These are phyloP conservation scores for Aspergillus fischeri DNA, from an alignment of 2,329 filamentous ascomycete species.

Conservation along the genomic window DNA sequence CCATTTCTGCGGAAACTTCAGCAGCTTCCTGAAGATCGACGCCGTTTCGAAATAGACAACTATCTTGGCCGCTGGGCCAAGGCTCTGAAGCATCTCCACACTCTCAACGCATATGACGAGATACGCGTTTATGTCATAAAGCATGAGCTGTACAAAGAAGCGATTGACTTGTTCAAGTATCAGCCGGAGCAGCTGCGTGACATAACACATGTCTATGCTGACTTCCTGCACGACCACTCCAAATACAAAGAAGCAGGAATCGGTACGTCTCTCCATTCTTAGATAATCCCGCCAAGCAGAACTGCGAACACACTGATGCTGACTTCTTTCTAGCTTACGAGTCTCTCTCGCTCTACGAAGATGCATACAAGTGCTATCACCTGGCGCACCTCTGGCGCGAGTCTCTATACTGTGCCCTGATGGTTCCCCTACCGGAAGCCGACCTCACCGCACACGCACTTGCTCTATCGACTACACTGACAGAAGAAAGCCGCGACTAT, in stretches of 20 bases:
- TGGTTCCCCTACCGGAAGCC: slow-evolving; percentile 58
- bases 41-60: slow-evolving; percentile 83
- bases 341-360: slow-evolving; percentile 68
- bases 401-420: slow-evolving; percentile 72
- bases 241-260: slow-evolving; percentile 82
- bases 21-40: slow-evolving; percentile 63
- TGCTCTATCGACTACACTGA: slow-evolving; percentile 70
- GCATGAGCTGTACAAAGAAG: slow-evolving; percentile 72
- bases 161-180: slow-evolving; percentile 80
- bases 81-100: slow-evolving; percentile 72
- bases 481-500: slow-evolving; percentile 77
- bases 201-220: slow-evolving; percentile 75
- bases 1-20: slow-evolving; percentile 90
- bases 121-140: slow-evolving; percentile 72
- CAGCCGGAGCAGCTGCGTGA: slow-evolving; percentile 61
- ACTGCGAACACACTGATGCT: slow-evolving; percentile 5
- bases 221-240: slow-evolving; percentile 69
- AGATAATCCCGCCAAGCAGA: background rate
- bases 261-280: slow-evolving; percentile 27
- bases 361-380: slow-evolving; percentile 79
- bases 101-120: slow-evolving; percentile 71
- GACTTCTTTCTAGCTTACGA: slow-evolving; percentile 62
- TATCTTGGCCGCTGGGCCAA: slow-evolving; percentile 73
- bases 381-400: slow-evolving; percentile 88
- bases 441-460: slow-evolving; percentile 66